Base-by-base conservation (phyloP, 2,329 filamentous ascomycete genomes). In the Alternaria alternata region DNA sequence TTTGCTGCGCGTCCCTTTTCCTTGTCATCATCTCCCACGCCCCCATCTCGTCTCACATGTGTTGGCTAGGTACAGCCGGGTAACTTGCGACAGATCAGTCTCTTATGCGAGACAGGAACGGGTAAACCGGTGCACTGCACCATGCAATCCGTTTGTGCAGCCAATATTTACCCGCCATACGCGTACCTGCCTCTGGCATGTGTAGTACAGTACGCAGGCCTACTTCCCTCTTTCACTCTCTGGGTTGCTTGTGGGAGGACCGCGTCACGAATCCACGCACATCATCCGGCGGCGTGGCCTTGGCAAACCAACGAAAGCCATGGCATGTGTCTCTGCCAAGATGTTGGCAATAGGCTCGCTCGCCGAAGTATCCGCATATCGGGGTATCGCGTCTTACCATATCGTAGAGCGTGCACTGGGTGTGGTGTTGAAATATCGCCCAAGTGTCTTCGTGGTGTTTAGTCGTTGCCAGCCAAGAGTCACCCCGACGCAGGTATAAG, bases 271-370 rank as follows among this genome's bases (percentile, higher is more conserved):
- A 49, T 49, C 22, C 20, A 20, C 20, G 18, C 46, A 49, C 46
- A 12, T 49, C 30, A 26, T 49, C 46, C 32, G 46, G 30, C 48
- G 36, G 34, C 49, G 42, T 24, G 14, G 32, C 34, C 55, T 58
- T 58, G 55, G 55, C 55, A 36, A 36, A n/a, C 34, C 24, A 26
- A 20, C 32, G 49, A 38, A 51, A 42, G 42, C 26, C 55, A 54
- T 46, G 42, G 39, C 49, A 22, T 47, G 38, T 46, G 41, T 14
- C 16, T 16, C 36, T 47, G 55, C 55, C 55, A 58, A 58, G 42
- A 12, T 41, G 18, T 39, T 36, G 26, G 34, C 24, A 24, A 26
- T 20, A 18, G 16, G 46, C 30, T 22, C 30, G 14, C 20, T 49
- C 46, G 30, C 32, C 46, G 46, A 49, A 38, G 30, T 49, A 26